Conservation (phyloP, 2,329 filamentous ascomycete species). For the Aureobasidium mangrovei region DNA sequence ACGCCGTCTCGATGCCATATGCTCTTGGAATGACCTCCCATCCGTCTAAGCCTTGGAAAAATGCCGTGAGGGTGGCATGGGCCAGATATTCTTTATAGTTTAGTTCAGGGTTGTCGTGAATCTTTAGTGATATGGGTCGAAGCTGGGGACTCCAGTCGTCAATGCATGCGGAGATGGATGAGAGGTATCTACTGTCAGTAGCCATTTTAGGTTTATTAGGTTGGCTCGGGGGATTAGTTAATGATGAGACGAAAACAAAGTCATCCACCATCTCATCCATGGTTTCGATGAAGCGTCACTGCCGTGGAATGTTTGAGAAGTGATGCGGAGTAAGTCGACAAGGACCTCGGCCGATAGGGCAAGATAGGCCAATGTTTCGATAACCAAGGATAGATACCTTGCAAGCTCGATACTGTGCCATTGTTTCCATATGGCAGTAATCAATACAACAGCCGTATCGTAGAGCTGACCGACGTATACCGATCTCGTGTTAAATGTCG, state of each 20-base stretch:
- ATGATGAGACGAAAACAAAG: no score
- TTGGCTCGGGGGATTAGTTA: no score
- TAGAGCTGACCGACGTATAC: no score
- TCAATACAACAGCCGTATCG: no score
- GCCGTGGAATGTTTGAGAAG: neutral
- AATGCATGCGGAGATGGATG: constrained; percentile 32
- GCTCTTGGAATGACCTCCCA: constrained; percentile 46
- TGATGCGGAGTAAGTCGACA: neutral
- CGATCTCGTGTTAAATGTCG: no score
- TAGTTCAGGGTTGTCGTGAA: constrained; percentile 45
- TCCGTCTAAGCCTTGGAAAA: constrained; percentile 33
- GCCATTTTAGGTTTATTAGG: neutral
- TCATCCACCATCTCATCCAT: no score
- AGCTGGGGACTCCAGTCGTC: constrained; percentile 33
- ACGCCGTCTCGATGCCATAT: constrained; percentile 46
- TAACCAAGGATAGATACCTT: no score
- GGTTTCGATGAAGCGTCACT: neutral
- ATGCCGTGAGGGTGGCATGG: constrained; percentile 43
- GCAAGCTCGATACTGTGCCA: no score
- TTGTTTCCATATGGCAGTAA: no score
- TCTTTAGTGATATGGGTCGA: constrained; percentile 41
- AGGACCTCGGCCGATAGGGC: neutral
- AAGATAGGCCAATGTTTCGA: neutral
- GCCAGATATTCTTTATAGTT: constrained; percentile 42
- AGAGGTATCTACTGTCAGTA: neutral